Evolutionary conservation across 2,329 filamentous ascomycete genomes (phyloP), one percentile per base, ranked within the genome.

Genomic region (Microdochium trichocladiopsis): DNA sequence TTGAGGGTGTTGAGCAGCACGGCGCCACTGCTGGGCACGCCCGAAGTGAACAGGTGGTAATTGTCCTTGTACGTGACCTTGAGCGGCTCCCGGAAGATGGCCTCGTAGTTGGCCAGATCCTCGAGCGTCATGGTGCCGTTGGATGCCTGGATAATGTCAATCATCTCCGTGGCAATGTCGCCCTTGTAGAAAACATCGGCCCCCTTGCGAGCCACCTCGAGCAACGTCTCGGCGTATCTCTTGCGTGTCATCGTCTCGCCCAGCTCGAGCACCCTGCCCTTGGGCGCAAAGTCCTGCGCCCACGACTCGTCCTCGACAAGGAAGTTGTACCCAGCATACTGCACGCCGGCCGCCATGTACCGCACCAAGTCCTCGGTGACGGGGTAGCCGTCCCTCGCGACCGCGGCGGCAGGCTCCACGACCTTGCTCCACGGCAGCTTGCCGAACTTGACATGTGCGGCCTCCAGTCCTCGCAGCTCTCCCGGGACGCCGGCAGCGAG

Each of bases 251-350:
- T 90, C 0, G 70, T 86, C 49, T 95, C 89, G 18, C 89, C 90
- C 2, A 91, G 69, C 18, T 78, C 73, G 0, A 96, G 61, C 2
- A 89, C 73, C 0, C 78, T 86, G 3, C 91, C 93, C 55, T 92
- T 84, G 0, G 90, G 90, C 2, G 90, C 91, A 71, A 96, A 96
- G 64, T 96, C 93, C 48, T 88, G 67, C 0, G 92, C 90, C 87
- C 90, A 97, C 3, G 83, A 80, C 0, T 87, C 84, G 52, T 96
- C 83, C 2, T 87, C 76, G 0, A 84, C 72, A 0, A 96, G 71
- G 61, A 95, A 96, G 58, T 90, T 73, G 49, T 62, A 57, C 1
- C 60, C 58, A 8, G 58, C 51, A 4, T 43, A 54, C 52, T 57
- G 50, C 24, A 72, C 61, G 9, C 78, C 79, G 2, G 66, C 72